phyloP scores from a whole-genome alignment of 768 basidiomycete genomes.

The Heimioporus sp. region DNA sequence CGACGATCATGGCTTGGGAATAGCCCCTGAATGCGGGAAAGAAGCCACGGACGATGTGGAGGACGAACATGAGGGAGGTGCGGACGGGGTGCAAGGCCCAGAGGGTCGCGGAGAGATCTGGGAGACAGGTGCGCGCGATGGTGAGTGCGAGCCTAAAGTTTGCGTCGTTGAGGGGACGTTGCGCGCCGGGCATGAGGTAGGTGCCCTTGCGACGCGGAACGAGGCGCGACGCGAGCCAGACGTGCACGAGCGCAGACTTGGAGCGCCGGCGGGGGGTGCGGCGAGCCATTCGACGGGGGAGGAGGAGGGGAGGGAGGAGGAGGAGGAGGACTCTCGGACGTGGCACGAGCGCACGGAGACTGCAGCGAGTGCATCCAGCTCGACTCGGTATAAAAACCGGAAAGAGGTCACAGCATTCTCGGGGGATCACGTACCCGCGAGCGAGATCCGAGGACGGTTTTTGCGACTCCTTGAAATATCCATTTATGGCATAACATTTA shows the following conservation, averaged over 20 bases:
- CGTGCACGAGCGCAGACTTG: conserved; percentile 31
- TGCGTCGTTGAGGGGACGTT: conserved; percentile 54
- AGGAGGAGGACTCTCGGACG: too few relatives aligned
- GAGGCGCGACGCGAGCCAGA: conserved; percentile 58
- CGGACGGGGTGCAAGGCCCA: conserved; percentile 65
- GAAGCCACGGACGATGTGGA: conserved; percentile 70
- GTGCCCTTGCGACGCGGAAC: conserved; percentile 44
- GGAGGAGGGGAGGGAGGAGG: conserved; percentile 11
- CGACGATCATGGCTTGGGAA: conserved; percentile 82
- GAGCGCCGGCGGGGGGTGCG: background rate
- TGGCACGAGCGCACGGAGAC: too few relatives aligned
- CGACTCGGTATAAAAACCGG: conserved; percentile 33
- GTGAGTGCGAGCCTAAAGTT: conserved; percentile 59
- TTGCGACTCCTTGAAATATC: conserved; percentile 24
- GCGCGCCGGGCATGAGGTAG: conserved; percentile 63
- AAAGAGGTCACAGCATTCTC: conserved; percentile 30
- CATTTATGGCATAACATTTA: conserved; percentile 25
- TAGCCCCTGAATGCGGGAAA: conserved; percentile 84
- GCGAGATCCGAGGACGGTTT: conserved; percentile 33
- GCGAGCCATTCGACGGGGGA: conserved; percentile 25
- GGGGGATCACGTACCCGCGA: conserved; percentile 26
- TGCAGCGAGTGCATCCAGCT: too few relatives aligned
- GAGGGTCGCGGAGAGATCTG: conserved; percentile 50
- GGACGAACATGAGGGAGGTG: conserved; percentile 64
- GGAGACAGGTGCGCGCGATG: conserved; percentile 52